Evolutionary conservation across 2,329 filamentous ascomycete species (phyloP).

Genomic region (Pseudogymnoascus sp.): DNA sequence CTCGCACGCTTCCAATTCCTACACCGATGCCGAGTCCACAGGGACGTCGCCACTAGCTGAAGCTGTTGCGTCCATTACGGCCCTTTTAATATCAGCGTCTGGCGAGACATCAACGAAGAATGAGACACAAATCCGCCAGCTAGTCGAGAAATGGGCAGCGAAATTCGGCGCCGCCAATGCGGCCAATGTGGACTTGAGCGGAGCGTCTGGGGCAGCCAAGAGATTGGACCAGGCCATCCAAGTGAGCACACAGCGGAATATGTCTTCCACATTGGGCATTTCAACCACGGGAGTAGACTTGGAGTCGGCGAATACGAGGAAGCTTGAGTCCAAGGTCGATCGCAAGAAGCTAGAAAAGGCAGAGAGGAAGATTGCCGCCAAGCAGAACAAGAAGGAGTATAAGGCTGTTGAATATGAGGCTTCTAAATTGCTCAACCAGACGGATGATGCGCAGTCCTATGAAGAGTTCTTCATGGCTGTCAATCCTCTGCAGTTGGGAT

Average conservation of each 20-base stretch:
- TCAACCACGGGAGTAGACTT: constrained; percentile 79
- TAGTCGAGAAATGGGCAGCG: constrained; percentile 85
- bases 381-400: constrained; percentile 97
- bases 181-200: constrained; percentile 55
- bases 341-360: constrained; percentile 99
- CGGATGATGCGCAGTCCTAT: constrained; percentile 81
- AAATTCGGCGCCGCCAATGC: constrained; percentile 70
- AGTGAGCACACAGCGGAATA: constrained; percentile 87
- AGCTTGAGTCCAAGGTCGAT: constrained; percentile 96
- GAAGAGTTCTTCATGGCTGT: constrained; percentile 99
- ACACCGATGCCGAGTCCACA: constrained; percentile 64
- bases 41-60: constrained; percentile 73
- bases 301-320: constrained; percentile 84
- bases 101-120: constrained; percentile 67
- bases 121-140: constrained; percentile 68
- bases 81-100: constrained; percentile 86
- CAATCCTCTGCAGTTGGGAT: constrained; percentile 85
- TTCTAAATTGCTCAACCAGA: constrained; percentile 76
- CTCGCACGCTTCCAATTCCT: constrained; percentile 82
- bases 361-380: constrained; percentile 92
- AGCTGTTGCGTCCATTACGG: constrained; percentile 76
- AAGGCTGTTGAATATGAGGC: constrained; percentile 98
- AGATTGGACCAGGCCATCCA: constrained; percentile 92
- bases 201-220: constrained; percentile 68
- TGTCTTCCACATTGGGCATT: constrained; percentile 90